A percentile compares a stretch with the other conserved stretches of the same genome.
These are phyloP conservation scores for Thraustochytrium striatum DNA, from an alignment of 352 stramenopile species.

Conservation along the genomic window DNA sequence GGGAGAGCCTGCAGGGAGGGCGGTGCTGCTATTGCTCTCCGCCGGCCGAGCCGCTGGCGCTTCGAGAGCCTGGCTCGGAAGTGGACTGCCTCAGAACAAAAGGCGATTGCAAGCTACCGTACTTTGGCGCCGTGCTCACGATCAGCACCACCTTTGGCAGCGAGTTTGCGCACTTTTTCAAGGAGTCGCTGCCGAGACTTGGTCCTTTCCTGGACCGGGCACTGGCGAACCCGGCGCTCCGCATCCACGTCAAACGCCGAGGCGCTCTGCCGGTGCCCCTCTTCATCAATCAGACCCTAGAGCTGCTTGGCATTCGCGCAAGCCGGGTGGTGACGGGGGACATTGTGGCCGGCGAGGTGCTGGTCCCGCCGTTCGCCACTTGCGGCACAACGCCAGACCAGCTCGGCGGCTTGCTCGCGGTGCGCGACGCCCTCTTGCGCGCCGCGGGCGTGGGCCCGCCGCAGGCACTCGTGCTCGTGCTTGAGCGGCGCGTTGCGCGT, in stretches of 20 bases:
- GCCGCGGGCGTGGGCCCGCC: neutral
- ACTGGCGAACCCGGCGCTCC: neutral
- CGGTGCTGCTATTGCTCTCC: too few species aligned
- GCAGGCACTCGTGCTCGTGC: neutral
- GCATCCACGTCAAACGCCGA: constrained; percentile 15
- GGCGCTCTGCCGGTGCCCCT: neutral
- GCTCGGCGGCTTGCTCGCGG: neutral
- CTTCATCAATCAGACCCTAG: neutral
- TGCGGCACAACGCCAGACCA: constrained; percentile 16
- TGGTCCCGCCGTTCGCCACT: neutral
- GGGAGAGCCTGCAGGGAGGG: too few species aligned
- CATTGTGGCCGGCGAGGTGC: neutral
- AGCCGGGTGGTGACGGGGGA: neutral
- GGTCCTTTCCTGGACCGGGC: neutral
- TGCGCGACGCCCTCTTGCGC: neutral
- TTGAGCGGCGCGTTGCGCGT: neutral
- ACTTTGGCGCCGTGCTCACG: neutral
- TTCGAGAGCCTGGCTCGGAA: too few species aligned
- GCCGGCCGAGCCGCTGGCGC: too few species aligned
- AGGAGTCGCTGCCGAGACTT: constrained; percentile 32
- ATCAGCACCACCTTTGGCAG: constrained; percentile 2
- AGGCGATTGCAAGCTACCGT: neutral
- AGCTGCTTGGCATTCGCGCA: neutral
- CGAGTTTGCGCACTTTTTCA: constrained; percentile 39
- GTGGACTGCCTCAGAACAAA: neutral